Conservation (phyloP, 352 stramenopile genomes). For the Pythium brassicae region DNA sequence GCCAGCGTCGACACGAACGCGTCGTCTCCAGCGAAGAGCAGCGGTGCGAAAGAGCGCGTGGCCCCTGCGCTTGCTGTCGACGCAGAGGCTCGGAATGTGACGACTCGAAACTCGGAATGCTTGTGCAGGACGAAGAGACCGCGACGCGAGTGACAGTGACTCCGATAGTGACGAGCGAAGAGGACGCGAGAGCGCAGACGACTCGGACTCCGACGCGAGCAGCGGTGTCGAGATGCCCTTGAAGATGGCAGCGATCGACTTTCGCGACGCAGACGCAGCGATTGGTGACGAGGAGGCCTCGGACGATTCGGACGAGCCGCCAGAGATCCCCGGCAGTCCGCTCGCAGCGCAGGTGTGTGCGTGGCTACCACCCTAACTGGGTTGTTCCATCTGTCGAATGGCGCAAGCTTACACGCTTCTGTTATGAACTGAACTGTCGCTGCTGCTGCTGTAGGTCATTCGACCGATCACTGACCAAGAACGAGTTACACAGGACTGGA, state of each 20-base stretch:
- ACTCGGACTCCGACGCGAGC: constrained; percentile 17
- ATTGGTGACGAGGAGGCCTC: constrained; percentile 13
- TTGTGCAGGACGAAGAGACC: neutral
- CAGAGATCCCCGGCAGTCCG: constrained; percentile 67
- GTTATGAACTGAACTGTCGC: neutral
- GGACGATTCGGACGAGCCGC: constrained; percentile 44
- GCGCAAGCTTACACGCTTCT: neutral
- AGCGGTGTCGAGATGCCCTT: constrained; percentile 10
- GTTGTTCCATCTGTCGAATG: too few relatives aligned
- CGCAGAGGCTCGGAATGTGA: neutral
- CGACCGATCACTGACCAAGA: neutral
- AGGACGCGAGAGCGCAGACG: neutral
- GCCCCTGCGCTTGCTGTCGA: too few relatives aligned
- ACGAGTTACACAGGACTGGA: neutral
- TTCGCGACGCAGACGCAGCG: constrained; percentile 5
- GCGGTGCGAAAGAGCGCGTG: constrained; percentile 2
- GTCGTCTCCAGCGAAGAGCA: constrained; percentile 33
- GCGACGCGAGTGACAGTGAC: constrained; percentile 4
- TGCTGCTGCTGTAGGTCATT: neutral
- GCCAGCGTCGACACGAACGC: constrained; percentile 49
- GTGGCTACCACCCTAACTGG: too few relatives aligned
- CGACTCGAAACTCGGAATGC: neutral
- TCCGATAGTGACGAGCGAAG: constrained; percentile 5
- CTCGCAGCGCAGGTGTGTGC: constrained; percentile 24
- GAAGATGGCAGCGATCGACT: constrained; percentile 3